Evolutionary conservation across 2,329 filamentous ascomycete species (phyloP).

Genomic region (Erysiphe pisi): DNA sequence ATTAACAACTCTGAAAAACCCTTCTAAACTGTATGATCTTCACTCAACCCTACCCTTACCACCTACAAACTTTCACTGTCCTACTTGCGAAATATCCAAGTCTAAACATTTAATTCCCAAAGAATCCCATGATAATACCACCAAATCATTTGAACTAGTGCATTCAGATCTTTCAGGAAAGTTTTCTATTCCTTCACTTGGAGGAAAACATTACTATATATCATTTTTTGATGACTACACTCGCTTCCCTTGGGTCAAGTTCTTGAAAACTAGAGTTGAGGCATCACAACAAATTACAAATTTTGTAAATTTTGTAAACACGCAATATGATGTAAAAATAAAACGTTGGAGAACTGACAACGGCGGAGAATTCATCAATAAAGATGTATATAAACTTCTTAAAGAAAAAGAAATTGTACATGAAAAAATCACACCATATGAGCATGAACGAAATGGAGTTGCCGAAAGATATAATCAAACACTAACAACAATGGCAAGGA

Average conservation of each 20-base stretch:
- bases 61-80: background rate
- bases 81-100: background rate
- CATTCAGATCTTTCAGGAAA: conserved; percentile 27
- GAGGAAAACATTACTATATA: conserved; percentile 23
- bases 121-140: background rate
- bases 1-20: conserved; percentile 13
- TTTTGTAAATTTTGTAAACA: conserved; percentile 17
- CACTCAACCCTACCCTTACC: background rate
- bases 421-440: conserved; percentile 5
- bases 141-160: conserved; percentile 16
- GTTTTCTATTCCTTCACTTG: conserved; percentile 24
- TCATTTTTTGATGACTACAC: conserved; percentile 18
- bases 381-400: conserved; percentile 8
- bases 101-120: background rate
- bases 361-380: conserved; percentile 24
- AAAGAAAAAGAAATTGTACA: conserved; percentile 25
- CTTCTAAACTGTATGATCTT: background rate
- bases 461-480: conserved; percentile 17
- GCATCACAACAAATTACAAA: conserved; percentile 1
- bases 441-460: conserved; percentile 26
- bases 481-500: conserved; percentile 13
- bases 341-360: conserved; percentile 27
- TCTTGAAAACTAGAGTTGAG: conserved; percentile 14
- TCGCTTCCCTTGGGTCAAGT: conserved; percentile 9
- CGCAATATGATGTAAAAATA: background rate